phyloP scores from a whole-genome alignment of 208 protist species.

The Leishmania turanica region DNA sequence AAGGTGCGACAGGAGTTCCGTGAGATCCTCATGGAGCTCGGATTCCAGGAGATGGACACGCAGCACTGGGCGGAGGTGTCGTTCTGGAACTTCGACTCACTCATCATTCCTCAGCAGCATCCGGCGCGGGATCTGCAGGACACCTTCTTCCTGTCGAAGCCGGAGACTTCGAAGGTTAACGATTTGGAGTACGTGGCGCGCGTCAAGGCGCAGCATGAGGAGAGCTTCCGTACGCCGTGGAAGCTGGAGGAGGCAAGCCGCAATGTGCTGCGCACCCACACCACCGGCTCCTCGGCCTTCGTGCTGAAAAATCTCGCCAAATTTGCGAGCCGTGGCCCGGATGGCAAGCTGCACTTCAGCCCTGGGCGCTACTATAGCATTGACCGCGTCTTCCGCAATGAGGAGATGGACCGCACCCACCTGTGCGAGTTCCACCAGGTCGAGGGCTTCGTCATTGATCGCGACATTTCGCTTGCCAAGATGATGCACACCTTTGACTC shows the following conservation, averaged over 20 bases:
- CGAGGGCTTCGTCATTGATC: conserved; percentile 99
- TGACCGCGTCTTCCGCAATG: conserved; percentile 99
- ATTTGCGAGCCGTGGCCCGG: conserved; percentile 38
- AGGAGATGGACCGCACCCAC: conserved; percentile 99
- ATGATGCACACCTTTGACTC: conserved; percentile 98
- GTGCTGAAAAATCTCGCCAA: conserved; percentile 97
- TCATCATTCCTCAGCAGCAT: conserved; percentile 99
- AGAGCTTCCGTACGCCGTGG: conserved; percentile 95
- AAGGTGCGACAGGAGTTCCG: conserved; percentile 99
- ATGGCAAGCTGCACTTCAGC: conserved; percentile 88
- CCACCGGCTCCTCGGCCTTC: conserved; percentile 98
- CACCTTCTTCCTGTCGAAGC: conserved; percentile 99
- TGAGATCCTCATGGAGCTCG: conserved; percentile 99
- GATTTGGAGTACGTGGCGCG: conserved; percentile 92
- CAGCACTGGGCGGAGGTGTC: conserved; percentile 98
- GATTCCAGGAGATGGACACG: conserved; percentile 99
- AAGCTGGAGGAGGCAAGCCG: conserved; percentile 93
- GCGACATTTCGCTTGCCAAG: conserved; percentile 97
- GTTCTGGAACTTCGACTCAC: conserved; percentile 99
- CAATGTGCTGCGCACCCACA: conserved; percentile 99
- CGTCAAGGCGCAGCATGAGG: conserved; percentile 95
- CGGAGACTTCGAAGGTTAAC: conserved; percentile 41
- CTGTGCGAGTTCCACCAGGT: conserved; percentile 99
- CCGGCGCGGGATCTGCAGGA: conserved; percentile 99
- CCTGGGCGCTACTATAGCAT: conserved; percentile 99